phyloP scores from a whole-genome alignment of 768 basidiomycete species.

The Pleurotus djamor region DNA sequence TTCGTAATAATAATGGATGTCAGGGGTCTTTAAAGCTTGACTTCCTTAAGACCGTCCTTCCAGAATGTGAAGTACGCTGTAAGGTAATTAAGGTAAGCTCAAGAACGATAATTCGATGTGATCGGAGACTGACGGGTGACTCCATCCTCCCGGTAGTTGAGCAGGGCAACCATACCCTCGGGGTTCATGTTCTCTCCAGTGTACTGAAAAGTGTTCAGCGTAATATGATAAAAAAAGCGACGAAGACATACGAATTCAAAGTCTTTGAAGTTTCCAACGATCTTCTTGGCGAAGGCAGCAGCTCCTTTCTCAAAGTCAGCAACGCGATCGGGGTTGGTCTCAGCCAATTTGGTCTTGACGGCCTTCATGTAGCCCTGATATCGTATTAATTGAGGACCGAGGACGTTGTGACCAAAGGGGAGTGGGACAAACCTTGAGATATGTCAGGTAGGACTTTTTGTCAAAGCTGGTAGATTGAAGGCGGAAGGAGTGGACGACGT shows the following conservation, averaged over 20 bases:
- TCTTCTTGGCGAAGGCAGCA: conserved; percentile 76
- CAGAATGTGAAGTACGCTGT: conserved; percentile 92
- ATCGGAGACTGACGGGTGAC: conserved; percentile 62
- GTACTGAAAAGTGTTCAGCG: conserved; percentile 41
- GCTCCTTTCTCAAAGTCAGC: conserved; percentile 83
- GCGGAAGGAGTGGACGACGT: conserved; percentile 90
- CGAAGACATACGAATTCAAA: conserved; percentile 77
- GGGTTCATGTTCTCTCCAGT: conserved; percentile 73
- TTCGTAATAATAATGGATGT: conserved; percentile 3
- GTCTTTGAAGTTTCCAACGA: conserved; percentile 88
- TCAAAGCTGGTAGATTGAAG: conserved; percentile 80
- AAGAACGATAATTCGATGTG: neutral
- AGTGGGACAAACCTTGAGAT: conserved; percentile 66
- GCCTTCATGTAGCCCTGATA: conserved; percentile 90
- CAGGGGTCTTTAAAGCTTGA: conserved; percentile 65
- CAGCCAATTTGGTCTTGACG: conserved; percentile 64
- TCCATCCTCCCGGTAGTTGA: conserved; percentile 93
- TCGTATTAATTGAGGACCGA: neutral
- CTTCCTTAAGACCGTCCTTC: conserved; percentile 89
- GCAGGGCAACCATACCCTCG: conserved; percentile 92
- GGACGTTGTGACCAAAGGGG: too few relatives aligned
- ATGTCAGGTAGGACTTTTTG: conserved; percentile 81
- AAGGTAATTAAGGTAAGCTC: conserved; percentile 8
- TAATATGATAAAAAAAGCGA: neutral
- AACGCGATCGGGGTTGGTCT: conserved; percentile 58